Base-by-base conservation (phyloP, 371 early-diverging fungal species). In the Syncephalis plumigaleata region DNA sequence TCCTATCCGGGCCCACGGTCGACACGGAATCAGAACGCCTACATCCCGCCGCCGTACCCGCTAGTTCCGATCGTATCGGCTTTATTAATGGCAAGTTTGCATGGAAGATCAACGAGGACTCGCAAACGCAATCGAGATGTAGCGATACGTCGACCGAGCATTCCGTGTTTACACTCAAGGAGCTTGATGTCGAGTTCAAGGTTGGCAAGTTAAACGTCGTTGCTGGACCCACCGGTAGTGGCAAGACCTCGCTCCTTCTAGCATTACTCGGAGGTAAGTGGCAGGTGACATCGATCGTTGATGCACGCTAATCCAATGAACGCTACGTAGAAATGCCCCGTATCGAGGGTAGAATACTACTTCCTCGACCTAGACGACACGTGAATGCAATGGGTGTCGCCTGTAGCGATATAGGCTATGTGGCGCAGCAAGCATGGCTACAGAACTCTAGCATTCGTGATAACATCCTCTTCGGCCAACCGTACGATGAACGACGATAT, bases 391-490 rank as follows among this genome's bases (percentile, higher is more conserved):
- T 67, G n/a, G 70, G 65, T 44, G 66, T 16, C 61, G 54, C 2
- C 68, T 70, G 60, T 68, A 69, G 60, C 20, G 65, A 67, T 1
- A 65, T 88, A 2, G 87, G 81, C 0, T 88, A 79, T 60, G 84
- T 81, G n/a, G 64, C 85, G 11, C 89, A 88, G 51, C 60, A 76
- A 39, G 81, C 91, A 3, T 91, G 91, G 91, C 67, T 91, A 24
- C 77, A 79, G 55, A 84, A 91, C 52, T 82, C 74, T 9, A 74
- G 86, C 0, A 75, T 91, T 39, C 70, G 77, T 22, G 80, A 87
- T 40, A 91, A 91, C 53, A 84, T 91, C 42, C 53, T 87, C 25
- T 91, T 91, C 60, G 90, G 90, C 37, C 57, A 68, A 43, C 60
- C 60, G 7, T 87, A 66, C 46, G 73, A 83, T 43, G 58, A 63